A percentile compares a stretch with the other conserved stretches of the same genome.
Conservation (phyloP, 495 filamentous ascomycete genomes). For the Penicillium pancosmium region DNA sequence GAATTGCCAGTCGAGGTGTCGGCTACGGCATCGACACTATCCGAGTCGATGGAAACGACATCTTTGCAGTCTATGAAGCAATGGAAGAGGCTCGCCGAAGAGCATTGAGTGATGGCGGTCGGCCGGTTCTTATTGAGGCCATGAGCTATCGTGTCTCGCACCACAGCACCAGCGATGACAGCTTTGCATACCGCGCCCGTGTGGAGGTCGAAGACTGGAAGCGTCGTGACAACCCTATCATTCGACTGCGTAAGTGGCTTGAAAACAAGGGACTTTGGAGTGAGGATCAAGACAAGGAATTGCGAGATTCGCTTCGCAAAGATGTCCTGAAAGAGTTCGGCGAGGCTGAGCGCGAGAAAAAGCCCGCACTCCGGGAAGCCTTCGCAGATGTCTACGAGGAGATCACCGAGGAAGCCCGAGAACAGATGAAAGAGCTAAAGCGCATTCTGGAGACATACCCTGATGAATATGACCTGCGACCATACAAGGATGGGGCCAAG, state of each 20-base stretch:
- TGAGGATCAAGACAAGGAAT: constrained; percentile 77
- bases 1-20: constrained; percentile 91
- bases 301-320: constrained; percentile 65
- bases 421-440: constrained; percentile 79
- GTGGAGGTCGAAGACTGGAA: constrained; percentile 99
- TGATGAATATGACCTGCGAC: constrained; percentile 83
- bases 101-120: constrained; percentile 75
- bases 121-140: constrained; percentile 86
- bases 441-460: constrained; percentile 83
- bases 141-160: constrained; percentile 98
- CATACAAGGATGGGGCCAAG: constrained; percentile 75
- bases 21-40: constrained; percentile 98
- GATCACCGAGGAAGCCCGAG: constrained; percentile 76
- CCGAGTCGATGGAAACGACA: constrained; percentile 95
- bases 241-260: constrained; percentile 88
- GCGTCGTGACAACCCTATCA: constrained; percentile 90
- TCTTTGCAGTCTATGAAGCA: constrained; percentile 88
- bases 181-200: constrained; percentile 90
- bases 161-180: constrained; percentile 97
- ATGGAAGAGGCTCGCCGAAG: constrained; percentile 76
- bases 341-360: constrained; percentile 87
- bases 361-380: constrained; percentile 73
- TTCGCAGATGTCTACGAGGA: constrained; percentile 90
- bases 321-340: constrained; percentile 83
- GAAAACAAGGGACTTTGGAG: constrained; percentile 81